Base-by-base conservation (phyloP, 768 basidiomycete genomes). In the Leccinum uliginosum region DNA sequence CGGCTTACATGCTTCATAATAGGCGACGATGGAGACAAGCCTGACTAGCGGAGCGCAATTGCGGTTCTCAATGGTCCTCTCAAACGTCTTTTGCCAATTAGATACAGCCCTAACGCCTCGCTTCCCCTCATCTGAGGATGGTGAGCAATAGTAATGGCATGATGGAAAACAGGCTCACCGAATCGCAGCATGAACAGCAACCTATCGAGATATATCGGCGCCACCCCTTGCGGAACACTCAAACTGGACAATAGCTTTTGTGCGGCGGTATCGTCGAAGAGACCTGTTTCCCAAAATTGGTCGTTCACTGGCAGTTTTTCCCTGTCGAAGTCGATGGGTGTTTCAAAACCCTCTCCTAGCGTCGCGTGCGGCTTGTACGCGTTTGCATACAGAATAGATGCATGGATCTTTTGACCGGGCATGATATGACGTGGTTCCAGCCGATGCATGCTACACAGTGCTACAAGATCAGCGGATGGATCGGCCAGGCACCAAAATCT, bases 401-500 rank as follows among this genome's bases (percentile, higher is more conserved):
- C 48, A 6, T 49, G 48, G 27, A 49, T 8, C 27, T 49, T 49
- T 49, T 49, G 48, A 19, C 27, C 27, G 6, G 48, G 48, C 6
- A 49, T 30, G 27, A 49, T 62, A 24, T 55, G 60, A 47, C 62
- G 62, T 10, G 62, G 62, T 26, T 55, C 54, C 15, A 40, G 38
- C 38, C n/a, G 38, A n/a, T 40, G 38, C 38, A 40, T 40, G 38
- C 38, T 40, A 40, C 10, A 40, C 5, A 40, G 4, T 11, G n/a
- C n/a, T n/a, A 43, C n/a, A 40, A 11, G 0, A 19, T 40, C 38
- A 40, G 38, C 38, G 1, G 38, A 40, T 40, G 4, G n/a, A 10
- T 4, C 38, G n/a, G 38, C 38, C 19, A 40, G 9, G 6, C 38
- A 19, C n/a, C n/a, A 40, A 40, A 40, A 40, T 40, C 38, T 40